Base-by-base conservation (phyloP, 208 protist species). In the Leishmania arabica region DNA sequence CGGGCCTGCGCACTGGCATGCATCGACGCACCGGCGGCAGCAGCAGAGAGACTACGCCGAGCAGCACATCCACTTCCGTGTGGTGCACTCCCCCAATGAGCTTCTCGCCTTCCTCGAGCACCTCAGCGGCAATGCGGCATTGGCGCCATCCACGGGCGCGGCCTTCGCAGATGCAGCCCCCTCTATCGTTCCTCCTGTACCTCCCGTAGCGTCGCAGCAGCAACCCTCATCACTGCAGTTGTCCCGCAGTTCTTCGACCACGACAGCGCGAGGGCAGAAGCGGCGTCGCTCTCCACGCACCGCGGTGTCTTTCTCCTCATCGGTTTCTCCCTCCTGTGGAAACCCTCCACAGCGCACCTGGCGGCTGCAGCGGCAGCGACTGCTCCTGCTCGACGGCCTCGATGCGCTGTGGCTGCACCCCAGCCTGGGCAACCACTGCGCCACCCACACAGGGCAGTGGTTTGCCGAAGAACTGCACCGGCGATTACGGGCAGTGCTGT, bases 381-480 rank as follows among this genome's bases (percentile, higher is more conserved):
- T 85, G n/a, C 64, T 85, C 27, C 54, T 85, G 0, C 42, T 85
- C 9, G 81, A 85, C 31, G 81, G 81, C 13, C 71, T 85, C 19
- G 77, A 85, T 27, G 47, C 68, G 42, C 77, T 85, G 24, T 85
- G 81, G 81, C 62, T 85, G 56, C 81, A 85, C 31, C 81, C 81
- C 37, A 75, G 49, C 49, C 62, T 85, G 24, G 78, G 75, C 58
- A 64, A 69, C 45, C 80, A 84, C 82, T 58, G 77, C 70, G 80
- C 70, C 24, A 82, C 87, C 13, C 86, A 92, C 80, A 49, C 81
- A 1, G 70, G 66, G 17, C 86, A 86, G 66, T 87, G 78, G 82
- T 92, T 85, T 49, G 72, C 87, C 24, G 71, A 45, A 24, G 86
- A 92, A 79, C 81, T 92, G 42, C 85, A 86, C 24, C 79, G 89